phyloP scores from a whole-genome alignment of 768 basidiomycete genomes.

The Lanmaoa rubissima region DNA sequence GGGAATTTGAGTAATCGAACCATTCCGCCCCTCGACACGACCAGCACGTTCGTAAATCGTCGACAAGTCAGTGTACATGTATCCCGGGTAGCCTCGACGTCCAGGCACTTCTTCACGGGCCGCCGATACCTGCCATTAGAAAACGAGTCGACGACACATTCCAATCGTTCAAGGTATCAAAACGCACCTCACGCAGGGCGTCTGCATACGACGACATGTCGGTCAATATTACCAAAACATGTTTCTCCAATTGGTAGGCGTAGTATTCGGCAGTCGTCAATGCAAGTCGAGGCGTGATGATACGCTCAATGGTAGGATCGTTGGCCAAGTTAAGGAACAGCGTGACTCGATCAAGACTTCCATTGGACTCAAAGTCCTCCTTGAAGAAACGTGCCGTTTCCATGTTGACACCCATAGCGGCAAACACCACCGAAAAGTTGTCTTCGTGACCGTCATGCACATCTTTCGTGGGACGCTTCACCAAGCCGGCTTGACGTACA shows the following conservation, averaged over 20 bases:
- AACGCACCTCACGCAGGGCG: constrained; percentile 84
- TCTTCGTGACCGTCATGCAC: constrained; percentile 99
- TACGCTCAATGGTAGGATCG: constrained; percentile 99
- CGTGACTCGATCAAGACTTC: constrained; percentile 94
- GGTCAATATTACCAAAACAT: constrained; percentile 97
- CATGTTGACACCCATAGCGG: constrained; percentile 99
- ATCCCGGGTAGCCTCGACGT: constrained; percentile 96
- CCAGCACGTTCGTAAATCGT: constrained; percentile 99
- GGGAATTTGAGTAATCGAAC: constrained; percentile 99
- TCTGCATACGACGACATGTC: constrained; percentile 99
- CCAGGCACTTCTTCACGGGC: constrained; percentile 99
- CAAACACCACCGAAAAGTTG: constrained; percentile 99
- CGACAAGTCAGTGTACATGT: constrained; percentile 99
- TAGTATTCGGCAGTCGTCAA: constrained; percentile 99
- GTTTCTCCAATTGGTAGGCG: constrained; percentile 99
- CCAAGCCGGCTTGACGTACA: constrained; percentile 97
- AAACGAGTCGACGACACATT: constrained; percentile 5
- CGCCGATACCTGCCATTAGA: constrained; percentile 67
- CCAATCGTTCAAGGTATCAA: constrained; percentile 17
- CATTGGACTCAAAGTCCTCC: constrained; percentile 99
- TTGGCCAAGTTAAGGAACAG: constrained; percentile 98
- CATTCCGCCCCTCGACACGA: constrained; percentile 95
- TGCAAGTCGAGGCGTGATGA: constrained; percentile 97
- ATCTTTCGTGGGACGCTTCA: constrained; percentile 94
- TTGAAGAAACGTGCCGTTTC: constrained; percentile 99